Evolutionary conservation across 805 yeast species (phyloP).

Genomic region (Saccharomycopsis amapae): DNA sequence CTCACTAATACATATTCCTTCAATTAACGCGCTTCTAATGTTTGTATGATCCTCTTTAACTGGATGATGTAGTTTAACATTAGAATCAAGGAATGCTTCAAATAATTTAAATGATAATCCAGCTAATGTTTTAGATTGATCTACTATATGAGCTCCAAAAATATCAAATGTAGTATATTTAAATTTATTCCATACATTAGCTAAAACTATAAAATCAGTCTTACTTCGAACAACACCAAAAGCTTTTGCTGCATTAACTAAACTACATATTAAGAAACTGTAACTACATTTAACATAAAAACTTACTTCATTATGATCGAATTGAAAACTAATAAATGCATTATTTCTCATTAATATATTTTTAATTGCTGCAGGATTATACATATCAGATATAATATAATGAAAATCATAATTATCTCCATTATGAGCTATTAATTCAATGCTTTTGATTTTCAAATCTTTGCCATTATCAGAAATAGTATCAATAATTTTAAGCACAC

Average conservation of each 20-base stretch:
- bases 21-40: conserved; percentile 5
- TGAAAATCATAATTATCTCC: conserved; percentile 9
- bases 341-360: conserved; percentile 5
- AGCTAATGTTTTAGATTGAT: conserved; percentile 3
- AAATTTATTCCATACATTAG: not conserved
- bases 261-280: not conserved
- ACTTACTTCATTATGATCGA: not conserved
- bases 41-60: conserved; percentile 1
- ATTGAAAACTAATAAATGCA: conserved; percentile 7
- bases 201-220: not conserved
- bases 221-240: too few species aligned
- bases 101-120: conserved; percentile 5
- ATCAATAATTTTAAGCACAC: conserved; percentile 3
- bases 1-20: conserved; percentile 2
- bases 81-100: not conserved
- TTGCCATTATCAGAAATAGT: not conserved
- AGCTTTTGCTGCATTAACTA: not conserved
- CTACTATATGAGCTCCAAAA: not conserved
- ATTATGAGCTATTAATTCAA: conserved; percentile 9
- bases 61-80: conserved; percentile 7
- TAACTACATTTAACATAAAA: conserved; percentile 6
- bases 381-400: conserved; percentile 1
- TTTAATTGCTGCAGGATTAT: too few species aligned
- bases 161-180: not conserved
- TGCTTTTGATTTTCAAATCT: conserved; percentile 1